phyloP scores from a whole-genome alignment of 805 yeast genomes.

The Ogataea degrootiae region DNA sequence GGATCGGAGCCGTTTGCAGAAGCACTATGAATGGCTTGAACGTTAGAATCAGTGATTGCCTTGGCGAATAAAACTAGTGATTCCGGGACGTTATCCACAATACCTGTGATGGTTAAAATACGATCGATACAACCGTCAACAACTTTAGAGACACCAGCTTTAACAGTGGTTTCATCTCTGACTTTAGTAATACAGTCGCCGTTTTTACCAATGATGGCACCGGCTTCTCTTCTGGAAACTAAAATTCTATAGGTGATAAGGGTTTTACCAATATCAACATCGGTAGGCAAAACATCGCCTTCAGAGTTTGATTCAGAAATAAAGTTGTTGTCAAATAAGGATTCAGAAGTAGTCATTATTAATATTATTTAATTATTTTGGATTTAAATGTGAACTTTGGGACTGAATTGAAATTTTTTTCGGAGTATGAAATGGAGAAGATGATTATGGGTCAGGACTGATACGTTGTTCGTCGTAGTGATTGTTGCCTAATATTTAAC shows the following conservation, averaged over 20 bases:
- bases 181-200: slow-evolving; percentile 75
- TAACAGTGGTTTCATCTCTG: slow-evolving; percentile 69
- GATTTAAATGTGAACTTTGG: background rate
- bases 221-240: slow-evolving; percentile 82
- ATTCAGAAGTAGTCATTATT: slow-evolving; percentile 26
- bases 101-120: slow-evolving; percentile 73
- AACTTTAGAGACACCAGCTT: slow-evolving; percentile 82
- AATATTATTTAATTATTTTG: background rate
- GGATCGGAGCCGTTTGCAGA: slow-evolving; percentile 26
- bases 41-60: slow-evolving; percentile 47
- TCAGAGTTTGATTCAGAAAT: slow-evolving; percentile 16
- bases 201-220: slow-evolving; percentile 81
- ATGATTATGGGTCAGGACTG: too few relatives aligned
- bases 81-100: slow-evolving; percentile 59
- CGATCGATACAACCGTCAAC: slow-evolving; percentile 79
- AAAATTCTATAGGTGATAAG: slow-evolving; percentile 48
- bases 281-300: slow-evolving; percentile 18
- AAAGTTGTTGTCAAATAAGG: slow-evolving; percentile 29
- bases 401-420: background rate
- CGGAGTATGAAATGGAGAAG: background rate
- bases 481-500: too few relatives aligned
- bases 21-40: slow-evolving; percentile 20
- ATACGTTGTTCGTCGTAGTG: too few relatives aligned
- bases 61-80: slow-evolving; percentile 69
- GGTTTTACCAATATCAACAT: slow-evolving; percentile 24